A percentile compares a stretch with the other conserved stretches of the same genome.
These are phyloP conservation scores for Calonectria henricotiae DNA, from an alignment of 2,329 filamentous ascomycete genomes.

Conservation along the genomic window DNA sequence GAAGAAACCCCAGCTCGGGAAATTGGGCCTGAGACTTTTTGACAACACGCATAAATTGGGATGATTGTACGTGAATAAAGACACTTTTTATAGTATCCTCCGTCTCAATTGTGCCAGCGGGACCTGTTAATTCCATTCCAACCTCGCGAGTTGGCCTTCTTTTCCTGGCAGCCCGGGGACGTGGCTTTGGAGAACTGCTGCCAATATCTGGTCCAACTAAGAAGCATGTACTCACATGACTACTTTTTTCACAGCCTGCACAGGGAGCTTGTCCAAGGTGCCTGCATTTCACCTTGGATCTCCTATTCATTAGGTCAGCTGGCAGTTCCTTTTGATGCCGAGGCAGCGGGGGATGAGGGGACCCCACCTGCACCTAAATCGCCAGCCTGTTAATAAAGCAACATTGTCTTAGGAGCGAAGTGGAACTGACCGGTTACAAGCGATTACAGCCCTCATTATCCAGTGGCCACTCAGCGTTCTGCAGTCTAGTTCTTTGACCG, in stretches of 20 bases:
- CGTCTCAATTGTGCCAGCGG: neutral
- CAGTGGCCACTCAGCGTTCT: neutral
- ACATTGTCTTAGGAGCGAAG: fast-evolving
- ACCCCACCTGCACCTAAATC: conserved; percentile 48
- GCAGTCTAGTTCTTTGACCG: neutral
- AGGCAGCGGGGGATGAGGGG: neutral
- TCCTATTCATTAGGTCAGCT: conserved; percentile 34
- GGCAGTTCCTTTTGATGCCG: neutral
- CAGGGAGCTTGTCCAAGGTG: conserved; percentile 49
- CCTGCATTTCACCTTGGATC: conserved; percentile 51
- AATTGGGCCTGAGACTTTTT: conserved; percentile 47
- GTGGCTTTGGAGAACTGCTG: neutral
- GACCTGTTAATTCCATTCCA: neutral
- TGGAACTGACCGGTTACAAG: conserved; percentile 46
- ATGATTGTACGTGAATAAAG: conserved; percentile 31
- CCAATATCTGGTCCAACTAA: conserved; percentile 42
- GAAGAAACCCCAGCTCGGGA: conserved; percentile 48
- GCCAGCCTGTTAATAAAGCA: neutral
- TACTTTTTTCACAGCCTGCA: conserved; percentile 47
- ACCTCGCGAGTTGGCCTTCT: conserved; percentile 21
- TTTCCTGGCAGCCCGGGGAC: conserved; percentile 36
- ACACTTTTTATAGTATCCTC: conserved; percentile 34
- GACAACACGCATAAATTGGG: conserved; percentile 35
- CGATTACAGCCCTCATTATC: conserved; percentile 49
- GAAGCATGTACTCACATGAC: conserved; percentile 36